These are phyloP conservation scores for Mycena citricolor DNA, from an alignment of 1,284 basidiomycete genomes.

Conservation along the genomic window DNA sequence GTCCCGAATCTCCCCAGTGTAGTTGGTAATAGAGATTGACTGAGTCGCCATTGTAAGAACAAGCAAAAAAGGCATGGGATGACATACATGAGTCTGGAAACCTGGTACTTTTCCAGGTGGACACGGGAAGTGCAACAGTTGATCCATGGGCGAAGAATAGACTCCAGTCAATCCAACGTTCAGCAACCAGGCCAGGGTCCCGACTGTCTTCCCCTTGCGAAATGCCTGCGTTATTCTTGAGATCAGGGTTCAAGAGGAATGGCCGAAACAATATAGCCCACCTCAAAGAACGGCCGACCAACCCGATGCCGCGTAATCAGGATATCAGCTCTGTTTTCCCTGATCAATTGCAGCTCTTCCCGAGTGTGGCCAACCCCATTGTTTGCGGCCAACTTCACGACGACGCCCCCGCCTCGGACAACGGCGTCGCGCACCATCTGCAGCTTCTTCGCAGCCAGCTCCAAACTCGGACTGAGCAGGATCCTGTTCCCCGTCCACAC, in stretches of 20 bases:
- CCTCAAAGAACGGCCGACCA: slow-evolving; percentile 14
- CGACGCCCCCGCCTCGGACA: slow-evolving; percentile 52
- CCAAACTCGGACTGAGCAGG: slow-evolving; percentile 58
- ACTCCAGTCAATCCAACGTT: slow-evolving; percentile 66
- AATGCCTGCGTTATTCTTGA: slow-evolving; percentile 49
- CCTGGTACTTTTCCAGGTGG: slow-evolving; percentile 32
- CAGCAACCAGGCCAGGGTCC: slow-evolving; percentile 80
- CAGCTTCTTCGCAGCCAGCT: slow-evolving; percentile 47
- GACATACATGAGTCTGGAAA: slow-evolving; percentile 15
- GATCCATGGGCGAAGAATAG: slow-evolving; percentile 66
- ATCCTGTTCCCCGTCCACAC: slow-evolving; percentile 51
- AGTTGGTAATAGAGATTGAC: slow-evolving; percentile 85
- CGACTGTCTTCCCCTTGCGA: slow-evolving; percentile 62
- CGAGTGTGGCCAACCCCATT: slow-evolving; percentile 36
- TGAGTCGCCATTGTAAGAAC: slow-evolving; percentile 34
- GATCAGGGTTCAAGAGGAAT: too few relatives aligned
- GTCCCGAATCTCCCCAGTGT: slow-evolving; percentile 79
- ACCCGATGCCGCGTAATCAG: slow-evolving; percentile 16
- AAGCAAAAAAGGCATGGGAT: too few relatives aligned
- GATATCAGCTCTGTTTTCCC: slow-evolving; percentile 9
- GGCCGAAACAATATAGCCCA: not conserved
- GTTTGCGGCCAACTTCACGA: slow-evolving; percentile 40
- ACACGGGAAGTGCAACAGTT: slow-evolving; percentile 53
- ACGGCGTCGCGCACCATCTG: slow-evolving; percentile 60
- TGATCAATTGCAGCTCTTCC: slow-evolving; percentile 25